Evolutionary conservation across 768 basidiomycete genomes (phyloP).

Genomic region (Naganishia randhawae): DNA sequence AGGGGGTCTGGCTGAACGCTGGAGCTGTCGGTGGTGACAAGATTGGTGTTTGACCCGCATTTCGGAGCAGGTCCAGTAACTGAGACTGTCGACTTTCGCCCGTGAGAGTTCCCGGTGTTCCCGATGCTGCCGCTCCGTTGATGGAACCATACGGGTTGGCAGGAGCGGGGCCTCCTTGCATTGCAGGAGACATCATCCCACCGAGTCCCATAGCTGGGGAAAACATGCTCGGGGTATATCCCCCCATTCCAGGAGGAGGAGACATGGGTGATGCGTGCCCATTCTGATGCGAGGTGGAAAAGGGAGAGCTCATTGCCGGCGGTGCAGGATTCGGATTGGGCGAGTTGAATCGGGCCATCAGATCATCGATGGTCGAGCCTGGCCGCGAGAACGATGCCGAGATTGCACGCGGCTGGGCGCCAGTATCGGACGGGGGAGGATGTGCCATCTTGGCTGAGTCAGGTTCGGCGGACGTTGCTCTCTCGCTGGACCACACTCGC

Average conservation of each 20-base stretch:
- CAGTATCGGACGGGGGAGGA: not conserved
- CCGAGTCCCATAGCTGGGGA: not conserved
- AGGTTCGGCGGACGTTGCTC: too few species aligned
- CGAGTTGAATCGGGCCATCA: conserved; percentile 9
- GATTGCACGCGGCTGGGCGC: not conserved
- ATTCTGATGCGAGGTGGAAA: not conserved
- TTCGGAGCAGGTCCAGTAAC: conserved; percentile 10
- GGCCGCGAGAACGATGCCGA: conserved; percentile 10
- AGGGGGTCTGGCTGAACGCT: not conserved
- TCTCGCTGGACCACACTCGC: too few species aligned
- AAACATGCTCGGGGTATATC: not conserved
- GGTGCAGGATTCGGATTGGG: conserved; percentile 9
- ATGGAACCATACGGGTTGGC: not conserved
- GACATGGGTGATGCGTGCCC: not conserved
- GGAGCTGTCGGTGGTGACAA: not conserved
- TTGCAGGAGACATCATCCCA: conserved; percentile 7
- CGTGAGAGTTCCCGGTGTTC: not conserved
- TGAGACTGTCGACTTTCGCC: conserved; percentile 4
- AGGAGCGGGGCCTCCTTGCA: conserved; percentile 3
- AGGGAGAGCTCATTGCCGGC: conserved; percentile 12
- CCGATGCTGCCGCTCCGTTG: not conserved
- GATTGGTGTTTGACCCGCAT: conserved; percentile 1
- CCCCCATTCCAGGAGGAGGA: not conserved
- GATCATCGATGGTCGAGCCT: conserved; percentile 17
- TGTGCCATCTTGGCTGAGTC: not conserved